Conservation (phyloP, 345 rosid genomes). For the Heritiera fomes region DNA sequence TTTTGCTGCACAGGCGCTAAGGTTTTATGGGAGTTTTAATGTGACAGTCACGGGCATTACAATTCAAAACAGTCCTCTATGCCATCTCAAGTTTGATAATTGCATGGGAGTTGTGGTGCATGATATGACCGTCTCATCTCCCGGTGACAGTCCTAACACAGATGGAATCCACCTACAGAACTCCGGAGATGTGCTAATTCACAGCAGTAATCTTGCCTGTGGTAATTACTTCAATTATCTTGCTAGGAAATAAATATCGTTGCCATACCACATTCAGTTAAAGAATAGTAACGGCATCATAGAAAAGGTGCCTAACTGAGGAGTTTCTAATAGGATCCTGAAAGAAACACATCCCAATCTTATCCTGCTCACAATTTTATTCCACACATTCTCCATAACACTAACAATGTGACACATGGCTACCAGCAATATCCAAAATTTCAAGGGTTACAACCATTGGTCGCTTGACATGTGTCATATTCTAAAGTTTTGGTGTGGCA, state of each 20-base stretch:
- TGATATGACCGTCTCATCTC: conserved; percentile 64
- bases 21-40: conserved; percentile 93
- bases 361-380: neutral
- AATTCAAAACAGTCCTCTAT: conserved; percentile 92
- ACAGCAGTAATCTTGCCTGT: conserved; percentile 64
- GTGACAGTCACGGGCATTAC: conserved; percentile 87
- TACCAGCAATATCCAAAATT: conserved; percentile 18
- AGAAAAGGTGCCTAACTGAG: neutral
- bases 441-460: conserved; percentile 9
- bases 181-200: conserved; percentile 78
- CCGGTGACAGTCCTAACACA: conserved; percentile 94
- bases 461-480: conserved; percentile 24
- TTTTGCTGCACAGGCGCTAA: conserved; percentile 58
- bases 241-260: neutral
- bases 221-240: conserved; percentile 47
- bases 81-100: conserved; percentile 96
- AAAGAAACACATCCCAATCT: conserved; percentile 24
- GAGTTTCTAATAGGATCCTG: conserved; percentile 23
- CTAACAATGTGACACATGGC: conserved; percentile 28
- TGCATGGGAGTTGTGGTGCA: conserved; percentile 84
- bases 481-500: conserved; percentile 20
- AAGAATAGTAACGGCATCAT: conserved; percentile 3
- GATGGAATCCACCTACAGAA: conserved; percentile 96
- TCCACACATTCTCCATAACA: conserved; percentile 15
- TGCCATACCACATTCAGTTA: neutral